phyloP scores from a whole-genome alignment of 305 asterid genomes.

The Fraxinus greggii region DNA sequence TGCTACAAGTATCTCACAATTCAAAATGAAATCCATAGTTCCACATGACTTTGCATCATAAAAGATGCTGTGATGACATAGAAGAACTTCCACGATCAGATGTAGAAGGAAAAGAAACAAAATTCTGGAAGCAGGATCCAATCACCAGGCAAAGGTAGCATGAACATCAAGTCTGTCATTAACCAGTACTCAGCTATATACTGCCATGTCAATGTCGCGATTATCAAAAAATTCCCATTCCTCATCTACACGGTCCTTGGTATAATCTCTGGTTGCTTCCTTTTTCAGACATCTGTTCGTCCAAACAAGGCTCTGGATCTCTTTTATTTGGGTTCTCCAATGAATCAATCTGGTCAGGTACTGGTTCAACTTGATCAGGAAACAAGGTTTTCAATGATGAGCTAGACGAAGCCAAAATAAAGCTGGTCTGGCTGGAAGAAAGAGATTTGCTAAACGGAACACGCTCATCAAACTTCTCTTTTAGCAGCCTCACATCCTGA shows the following conservation, averaged over 20 bases:
- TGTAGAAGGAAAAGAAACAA: background rate
- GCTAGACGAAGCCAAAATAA: constrained; percentile 49
- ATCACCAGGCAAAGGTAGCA: background rate
- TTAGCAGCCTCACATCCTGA: constrained; percentile 67
- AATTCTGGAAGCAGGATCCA: background rate
- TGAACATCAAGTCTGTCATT: background rate
- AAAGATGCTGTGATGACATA: background rate
- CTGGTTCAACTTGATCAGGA: constrained; percentile 35
- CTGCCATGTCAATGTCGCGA: constrained; percentile 21
- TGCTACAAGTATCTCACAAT: background rate
- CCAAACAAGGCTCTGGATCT: constrained; percentile 13
- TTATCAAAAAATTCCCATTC: constrained; percentile 70
- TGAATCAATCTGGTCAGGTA: constrained; percentile 25
- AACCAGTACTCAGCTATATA: background rate
- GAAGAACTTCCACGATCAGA: background rate
- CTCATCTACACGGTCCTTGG: constrained; percentile 41
- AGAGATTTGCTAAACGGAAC: constrained; percentile 68
- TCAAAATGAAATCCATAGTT: background rate
- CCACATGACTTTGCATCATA: background rate
- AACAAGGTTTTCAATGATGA: constrained; percentile 40
- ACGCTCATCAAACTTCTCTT: constrained; percentile 57
- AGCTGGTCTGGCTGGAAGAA: constrained; percentile 64
- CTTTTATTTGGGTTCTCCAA: constrained; percentile 17
- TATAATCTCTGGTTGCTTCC: constrained; percentile 24
- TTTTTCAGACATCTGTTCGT: constrained; percentile 28